A percentile compares a stretch with the other conserved stretches of the same genome.
Conservation (phyloP, 352 stramenopile species). For the Saprolegnia diclina region DNA sequence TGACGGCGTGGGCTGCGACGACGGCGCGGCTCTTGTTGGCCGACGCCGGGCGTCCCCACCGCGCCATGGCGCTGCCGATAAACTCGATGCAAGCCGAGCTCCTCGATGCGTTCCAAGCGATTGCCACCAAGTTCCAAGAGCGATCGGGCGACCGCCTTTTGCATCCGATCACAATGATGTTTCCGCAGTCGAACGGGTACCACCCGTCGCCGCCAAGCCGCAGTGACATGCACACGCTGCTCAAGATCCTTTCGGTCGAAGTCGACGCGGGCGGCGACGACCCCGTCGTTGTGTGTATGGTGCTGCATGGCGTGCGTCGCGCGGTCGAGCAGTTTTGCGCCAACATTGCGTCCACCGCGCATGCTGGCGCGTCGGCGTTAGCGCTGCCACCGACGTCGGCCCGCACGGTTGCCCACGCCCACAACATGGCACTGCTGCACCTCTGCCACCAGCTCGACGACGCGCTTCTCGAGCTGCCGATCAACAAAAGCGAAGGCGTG, state of each 20-base stretch:
- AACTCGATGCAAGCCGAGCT: slow-evolving; percentile 43
- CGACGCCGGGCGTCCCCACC: slow-evolving; percentile 1
- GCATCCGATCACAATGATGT: slow-evolving; percentile 83
- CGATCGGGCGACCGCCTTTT: slow-evolving; percentile 52
- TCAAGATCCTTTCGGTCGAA: slow-evolving; percentile 62
- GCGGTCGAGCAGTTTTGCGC: slow-evolving; percentile 59
- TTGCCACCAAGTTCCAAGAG: slow-evolving; percentile 69
- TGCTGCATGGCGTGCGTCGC: slow-evolving; percentile 56
- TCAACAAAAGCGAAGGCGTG: slow-evolving; percentile 41
- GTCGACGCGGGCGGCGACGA: slow-evolving; percentile 63
- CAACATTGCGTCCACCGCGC: slow-evolving; percentile 69
- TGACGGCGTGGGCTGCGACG: slow-evolving; percentile 52
- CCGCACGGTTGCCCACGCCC: slow-evolving; percentile 58
- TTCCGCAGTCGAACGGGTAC: slow-evolving; percentile 76
- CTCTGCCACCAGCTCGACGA: slow-evolving; percentile 62
- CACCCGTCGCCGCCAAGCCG: slow-evolving; percentile 71
- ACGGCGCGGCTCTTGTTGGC: slow-evolving; percentile 32
- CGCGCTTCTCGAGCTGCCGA: slow-evolving; percentile 45
- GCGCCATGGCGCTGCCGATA: neutral
- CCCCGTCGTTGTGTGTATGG: slow-evolving; percentile 45
- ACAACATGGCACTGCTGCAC: slow-evolving; percentile 75
- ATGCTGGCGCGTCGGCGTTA: slow-evolving; percentile 50
- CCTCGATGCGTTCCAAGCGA: slow-evolving; percentile 56
- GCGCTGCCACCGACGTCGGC: slow-evolving; percentile 43
- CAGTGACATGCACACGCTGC: slow-evolving; percentile 78